A percentile compares a stretch with the other conserved stretches of the same genome.
These are phyloP conservation scores for Nicotiana noctiflora DNA, from an alignment of 257 asterid genomes.

Conservation along the genomic window DNA sequence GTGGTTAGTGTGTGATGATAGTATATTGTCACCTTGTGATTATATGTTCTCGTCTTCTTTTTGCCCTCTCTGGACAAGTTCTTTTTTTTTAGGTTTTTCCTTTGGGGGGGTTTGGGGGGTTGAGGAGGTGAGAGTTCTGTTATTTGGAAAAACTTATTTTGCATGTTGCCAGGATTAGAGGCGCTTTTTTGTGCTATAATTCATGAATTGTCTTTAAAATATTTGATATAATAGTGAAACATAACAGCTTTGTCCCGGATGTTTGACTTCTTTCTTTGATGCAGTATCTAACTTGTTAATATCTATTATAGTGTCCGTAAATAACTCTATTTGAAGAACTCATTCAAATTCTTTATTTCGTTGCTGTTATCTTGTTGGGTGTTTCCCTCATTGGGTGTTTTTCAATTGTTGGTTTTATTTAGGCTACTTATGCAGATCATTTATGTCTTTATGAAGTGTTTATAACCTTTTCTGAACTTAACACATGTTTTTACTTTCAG, in stretches of 20 bases:
- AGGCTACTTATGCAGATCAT: neutral
- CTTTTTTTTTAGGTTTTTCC: neutral
- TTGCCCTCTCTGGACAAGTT: neutral
- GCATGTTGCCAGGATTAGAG: neutral
- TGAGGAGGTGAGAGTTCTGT: neutral
- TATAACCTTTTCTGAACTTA: neutral
- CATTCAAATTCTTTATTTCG: neutral
- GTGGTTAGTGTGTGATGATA: neutral
- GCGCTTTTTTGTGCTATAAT: neutral
- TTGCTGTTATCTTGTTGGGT: too few relatives aligned
- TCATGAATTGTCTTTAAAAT: neutral
- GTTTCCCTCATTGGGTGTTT: too few relatives aligned
- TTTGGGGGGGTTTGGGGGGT: neutral
- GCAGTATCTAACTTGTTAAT: neutral
- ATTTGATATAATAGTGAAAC: neutral
- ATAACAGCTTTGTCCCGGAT: neutral
- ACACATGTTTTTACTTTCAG: slow-evolving; percentile 20
- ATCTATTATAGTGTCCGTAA: neutral
- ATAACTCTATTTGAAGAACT: neutral
- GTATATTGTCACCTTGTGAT: neutral
- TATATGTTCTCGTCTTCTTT: neutral
- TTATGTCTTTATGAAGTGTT: neutral
- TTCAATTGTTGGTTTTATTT: neutral
- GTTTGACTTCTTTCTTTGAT: neutral
- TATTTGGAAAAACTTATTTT: neutral